Base-by-base conservation (phyloP, 2,329 filamentous ascomycete species). In the Coniochaeta prunicola region DNA sequence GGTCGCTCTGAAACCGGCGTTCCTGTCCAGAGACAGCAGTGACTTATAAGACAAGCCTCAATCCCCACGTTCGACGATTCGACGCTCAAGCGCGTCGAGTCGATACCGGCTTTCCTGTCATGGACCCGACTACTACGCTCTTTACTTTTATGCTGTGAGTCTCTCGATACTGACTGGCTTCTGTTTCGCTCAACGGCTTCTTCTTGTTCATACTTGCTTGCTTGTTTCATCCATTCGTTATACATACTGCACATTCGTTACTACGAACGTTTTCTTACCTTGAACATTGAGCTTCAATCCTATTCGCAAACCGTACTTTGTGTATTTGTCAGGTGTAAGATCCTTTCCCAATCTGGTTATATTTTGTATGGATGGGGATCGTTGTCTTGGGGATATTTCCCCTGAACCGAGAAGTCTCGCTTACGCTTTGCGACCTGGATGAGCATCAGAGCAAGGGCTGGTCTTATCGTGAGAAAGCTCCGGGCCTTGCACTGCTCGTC, bases 101-200 rank as follows among this genome's bases (percentile, higher is more conserved):
- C 64, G 59, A 64, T 50, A 58, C 63, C 64, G 56, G 45, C 54
- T 36, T n/a, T 60, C 45, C 61, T 58, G 65, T 57, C 69, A 84
- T 85, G 82, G 81, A 85, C 71, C 82, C 82, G 57, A 78, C 78
- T 45, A 88, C 85, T 24, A 86, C 86, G 60, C 82, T 89, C 64
- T 80, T 88, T 69, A 88, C 86, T 61, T 89, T 89, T 70, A 79
- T 85, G 73, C 73, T 87, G 85, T 87, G 76, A 83, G 84, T 85
- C 62, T 31, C 19, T 55, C 58, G 40, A 59, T 45, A 57, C 57
- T 38, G 24, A 50, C 50, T 54, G 26, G 34, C 53, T 36, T 64
- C 59, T 58, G 54, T 53, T 53, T 4, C 21, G 59, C 28, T 36
- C 57, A 17, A 31, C 36, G 36, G 36, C 36, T 64, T 53, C 55